These are phyloP conservation scores for Candida insectorum DNA, from an alignment of 805 yeast genomes.

Conservation along the genomic window DNA sequence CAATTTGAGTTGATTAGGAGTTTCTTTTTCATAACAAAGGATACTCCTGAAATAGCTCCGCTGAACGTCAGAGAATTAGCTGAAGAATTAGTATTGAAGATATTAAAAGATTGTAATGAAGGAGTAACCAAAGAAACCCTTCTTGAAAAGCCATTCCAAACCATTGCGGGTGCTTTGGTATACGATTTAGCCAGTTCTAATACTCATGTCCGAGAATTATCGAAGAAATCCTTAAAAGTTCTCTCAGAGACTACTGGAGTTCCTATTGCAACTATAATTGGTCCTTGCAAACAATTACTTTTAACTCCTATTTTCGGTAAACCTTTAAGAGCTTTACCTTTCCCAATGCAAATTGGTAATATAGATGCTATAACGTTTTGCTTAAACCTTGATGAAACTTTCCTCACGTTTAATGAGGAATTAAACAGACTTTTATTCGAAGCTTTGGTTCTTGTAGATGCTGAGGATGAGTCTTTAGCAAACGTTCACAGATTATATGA, in stretches of 20 bases:
- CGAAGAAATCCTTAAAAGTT: constrained; percentile 65
- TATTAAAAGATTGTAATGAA: constrained; percentile 62
- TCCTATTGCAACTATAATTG: constrained; percentile 70
- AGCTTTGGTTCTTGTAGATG: constrained; percentile 92
- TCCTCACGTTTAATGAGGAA: constrained; percentile 85
- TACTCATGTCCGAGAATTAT: constrained; percentile 74
- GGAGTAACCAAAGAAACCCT: constrained; percentile 61
- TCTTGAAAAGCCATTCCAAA: constrained; percentile 69
- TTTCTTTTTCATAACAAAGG: constrained; percentile 84
- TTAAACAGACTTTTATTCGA: constrained; percentile 79
- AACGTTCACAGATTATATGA: constrained; percentile 84
- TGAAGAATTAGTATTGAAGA: constrained; percentile 56
- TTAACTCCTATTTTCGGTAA: constrained; percentile 94
- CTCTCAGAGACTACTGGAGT: constrained; percentile 69
- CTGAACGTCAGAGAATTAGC: constrained; percentile 72
- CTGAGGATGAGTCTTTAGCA: constrained; percentile 93
- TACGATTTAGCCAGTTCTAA: constrained; percentile 91
- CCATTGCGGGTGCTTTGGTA: constrained; percentile 82
- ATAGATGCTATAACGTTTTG: constrained; percentile 96
- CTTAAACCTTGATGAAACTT: constrained; percentile 72
- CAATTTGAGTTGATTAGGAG: constrained; percentile 86
- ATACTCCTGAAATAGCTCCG: constrained; percentile 87
- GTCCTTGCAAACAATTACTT: constrained; percentile 77
- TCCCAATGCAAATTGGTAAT: constrained; percentile 98
- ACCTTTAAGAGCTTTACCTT: constrained; percentile 93